phyloP scores from a whole-genome alignment of 768 basidiomycete species.

The Lactarius deliciosus region DNA sequence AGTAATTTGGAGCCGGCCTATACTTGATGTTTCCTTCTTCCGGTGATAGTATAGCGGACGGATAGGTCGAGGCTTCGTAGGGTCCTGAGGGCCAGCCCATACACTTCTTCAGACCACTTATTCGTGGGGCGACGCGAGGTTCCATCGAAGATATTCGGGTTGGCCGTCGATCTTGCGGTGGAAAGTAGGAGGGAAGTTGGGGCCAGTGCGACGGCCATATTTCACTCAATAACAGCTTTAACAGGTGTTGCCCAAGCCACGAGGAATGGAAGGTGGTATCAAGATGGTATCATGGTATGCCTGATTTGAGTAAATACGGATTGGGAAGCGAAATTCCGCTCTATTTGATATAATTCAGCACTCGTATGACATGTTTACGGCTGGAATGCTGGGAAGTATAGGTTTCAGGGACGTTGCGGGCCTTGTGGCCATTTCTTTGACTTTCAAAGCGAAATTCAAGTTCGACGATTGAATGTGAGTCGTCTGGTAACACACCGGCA shows the following conservation, averaged over 20 bases:
- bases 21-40: background rate
- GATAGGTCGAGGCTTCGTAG: background rate
- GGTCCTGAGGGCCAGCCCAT: background rate
- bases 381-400: too few species aligned
- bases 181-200: background rate
- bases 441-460: too few species aligned
- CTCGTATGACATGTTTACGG: too few species aligned
- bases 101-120: conserved; percentile 1
- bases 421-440: too few species aligned
- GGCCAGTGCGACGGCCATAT: background rate
- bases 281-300: too few species aligned
- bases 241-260: background rate
- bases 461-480: too few species aligned
- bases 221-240: background rate
- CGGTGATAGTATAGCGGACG: background rate
- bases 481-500: too few species aligned
- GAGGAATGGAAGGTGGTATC: background rate
- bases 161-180: background rate
- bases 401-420: too few species aligned
- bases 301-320: background rate
- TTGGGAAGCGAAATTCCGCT: background rate
- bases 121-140: background rate
- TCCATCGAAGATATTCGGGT: background rate
- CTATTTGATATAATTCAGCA: too few species aligned
- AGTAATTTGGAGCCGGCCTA: too few species aligned